These are phyloP conservation scores for Pleurozium schreberi DNA, from an alignment of 225 moss, liverwort and hornwort species.

Conservation along the genomic window DNA sequence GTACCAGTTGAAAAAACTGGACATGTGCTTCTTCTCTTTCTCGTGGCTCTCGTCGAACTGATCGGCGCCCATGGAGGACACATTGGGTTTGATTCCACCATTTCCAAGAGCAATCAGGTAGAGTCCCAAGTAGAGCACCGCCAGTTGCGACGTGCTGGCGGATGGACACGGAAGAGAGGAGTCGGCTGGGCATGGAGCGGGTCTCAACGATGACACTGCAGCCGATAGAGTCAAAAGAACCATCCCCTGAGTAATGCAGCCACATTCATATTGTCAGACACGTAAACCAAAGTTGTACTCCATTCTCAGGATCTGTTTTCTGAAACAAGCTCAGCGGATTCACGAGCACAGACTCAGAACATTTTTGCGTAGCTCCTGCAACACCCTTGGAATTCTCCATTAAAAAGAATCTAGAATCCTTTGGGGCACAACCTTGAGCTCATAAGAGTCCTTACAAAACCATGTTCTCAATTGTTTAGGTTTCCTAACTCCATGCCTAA, in stretches of 20 bases:
- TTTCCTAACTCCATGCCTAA: background rate
- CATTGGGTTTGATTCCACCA: constrained; percentile 93
- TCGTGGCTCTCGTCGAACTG: constrained; percentile 85
- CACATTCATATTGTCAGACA: background rate
- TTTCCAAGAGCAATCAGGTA: constrained; percentile 94
- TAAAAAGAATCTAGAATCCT: background rate
- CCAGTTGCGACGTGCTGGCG: constrained; percentile 49
- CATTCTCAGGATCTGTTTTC: background rate
- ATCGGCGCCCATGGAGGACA: constrained; percentile 92
- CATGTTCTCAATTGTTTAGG: background rate
- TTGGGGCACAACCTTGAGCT: background rate
- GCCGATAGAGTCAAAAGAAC: constrained; percentile 77
- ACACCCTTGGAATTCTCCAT: background rate
- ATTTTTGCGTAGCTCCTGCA: background rate
- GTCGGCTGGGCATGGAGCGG: constrained; percentile 46
- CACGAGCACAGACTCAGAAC: background rate
- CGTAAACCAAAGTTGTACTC: background rate
- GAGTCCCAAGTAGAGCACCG: constrained; percentile 61
- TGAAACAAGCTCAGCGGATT: background rate
- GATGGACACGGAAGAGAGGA: constrained; percentile 42
- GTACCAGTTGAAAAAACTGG: constrained; percentile 99
- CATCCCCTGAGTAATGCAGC: constrained; percentile 59
- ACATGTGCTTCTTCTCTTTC: constrained; percentile 72
- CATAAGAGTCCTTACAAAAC: background rate
- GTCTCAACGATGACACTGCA: constrained; percentile 49